Conservation (phyloP, 1,139 yeast species). For the Yamadazyma triangularis region DNA sequence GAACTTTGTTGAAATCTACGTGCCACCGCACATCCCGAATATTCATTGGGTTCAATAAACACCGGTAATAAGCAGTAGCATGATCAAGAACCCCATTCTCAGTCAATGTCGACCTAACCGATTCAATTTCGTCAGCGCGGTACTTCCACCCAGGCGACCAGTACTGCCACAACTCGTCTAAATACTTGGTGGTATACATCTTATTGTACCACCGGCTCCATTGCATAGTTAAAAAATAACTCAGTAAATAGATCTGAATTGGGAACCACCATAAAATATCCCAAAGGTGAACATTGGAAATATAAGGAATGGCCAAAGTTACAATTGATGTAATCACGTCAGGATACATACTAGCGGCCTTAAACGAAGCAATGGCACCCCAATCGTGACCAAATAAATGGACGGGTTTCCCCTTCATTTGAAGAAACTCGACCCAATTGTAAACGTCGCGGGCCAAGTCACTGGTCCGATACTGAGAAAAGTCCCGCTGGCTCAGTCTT, state of each 20-base stretch:
- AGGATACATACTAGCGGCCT: slow-evolving; percentile 34
- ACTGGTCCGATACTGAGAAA: slow-evolving; percentile 21
- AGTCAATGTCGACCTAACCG: slow-evolving; percentile 24
- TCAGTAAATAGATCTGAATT: slow-evolving; percentile 30
- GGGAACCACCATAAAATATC: slow-evolving; percentile 29
- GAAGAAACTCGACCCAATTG: slow-evolving; percentile 24
- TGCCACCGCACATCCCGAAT: slow-evolving; percentile 19
- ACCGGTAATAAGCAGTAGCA: slow-evolving; percentile 41
- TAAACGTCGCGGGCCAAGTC: slow-evolving; percentile 34
- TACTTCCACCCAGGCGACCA: slow-evolving; percentile 43
- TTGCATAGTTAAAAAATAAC: slow-evolving; percentile 43
- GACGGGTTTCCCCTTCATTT: slow-evolving; percentile 24
- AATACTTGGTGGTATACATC: slow-evolving; percentile 22
- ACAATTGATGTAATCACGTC: slow-evolving; percentile 31
- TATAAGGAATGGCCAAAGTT: slow-evolving; percentile 39
- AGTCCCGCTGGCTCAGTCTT: slow-evolving; percentile 26
- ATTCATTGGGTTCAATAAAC: slow-evolving; percentile 23
- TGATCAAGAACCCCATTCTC: slow-evolving; percentile 29
- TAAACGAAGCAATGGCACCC: slow-evolving; percentile 40
- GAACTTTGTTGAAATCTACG: slow-evolving; percentile 37
- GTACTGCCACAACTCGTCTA: slow-evolving; percentile 31
- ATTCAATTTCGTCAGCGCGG: slow-evolving; percentile 22
- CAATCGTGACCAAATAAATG: slow-evolving; percentile 45
- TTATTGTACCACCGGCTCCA: slow-evolving; percentile 19
- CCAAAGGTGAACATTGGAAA: slow-evolving; percentile 24